A percentile compares a stretch with the other conserved stretches of the same genome.
These are phyloP conservation scores for Boletus edulis DNA, from an alignment of 768 basidiomycete genomes.

Conservation along the genomic window DNA sequence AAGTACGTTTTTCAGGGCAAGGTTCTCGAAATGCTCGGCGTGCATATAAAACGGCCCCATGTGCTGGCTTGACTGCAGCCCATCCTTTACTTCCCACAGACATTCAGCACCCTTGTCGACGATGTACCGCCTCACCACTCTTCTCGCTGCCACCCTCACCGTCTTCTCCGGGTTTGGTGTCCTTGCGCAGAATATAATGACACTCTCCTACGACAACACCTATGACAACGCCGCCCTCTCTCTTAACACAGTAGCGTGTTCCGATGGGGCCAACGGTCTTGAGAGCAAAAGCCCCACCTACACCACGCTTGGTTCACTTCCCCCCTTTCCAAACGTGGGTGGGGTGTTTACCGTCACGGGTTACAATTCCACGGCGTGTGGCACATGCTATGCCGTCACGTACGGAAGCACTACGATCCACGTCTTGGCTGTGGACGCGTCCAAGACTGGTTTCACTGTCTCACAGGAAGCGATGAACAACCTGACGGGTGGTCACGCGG, in stretches of 20 bases:
- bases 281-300: slow-evolving; percentile 26
- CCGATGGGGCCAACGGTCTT: slow-evolving; percentile 38
- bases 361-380: slow-evolving; percentile 26
- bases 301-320: slow-evolving; percentile 37
- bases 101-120: not conserved
- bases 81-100: not conserved
- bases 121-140: slow-evolving; percentile 26
- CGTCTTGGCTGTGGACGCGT: slow-evolving; percentile 54
- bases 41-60: slow-evolving; percentile 19
- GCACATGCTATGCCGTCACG: slow-evolving; percentile 31
- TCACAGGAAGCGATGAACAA: slow-evolving; percentile 28
- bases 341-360: slow-evolving; percentile 24
- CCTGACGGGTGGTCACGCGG: slow-evolving; percentile 17
- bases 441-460: slow-evolving; percentile 39
- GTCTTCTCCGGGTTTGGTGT: slow-evolving; percentile 15
- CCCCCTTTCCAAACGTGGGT: slow-evolving; percentile 38
- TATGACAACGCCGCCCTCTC: slow-evolving; percentile 33
- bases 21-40: not conserved
- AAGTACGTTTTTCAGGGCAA: not conserved
- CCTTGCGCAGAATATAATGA: slow-evolving; percentile 17
- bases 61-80: not conserved
- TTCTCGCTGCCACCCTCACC: slow-evolving; percentile 14
- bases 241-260: slow-evolving; percentile 36
- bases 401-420: slow-evolving; percentile 38
- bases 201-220: slow-evolving; percentile 36